phyloP scores from a whole-genome alignment of 345 rosid species.

The Excoecaria agallocha region DNA sequence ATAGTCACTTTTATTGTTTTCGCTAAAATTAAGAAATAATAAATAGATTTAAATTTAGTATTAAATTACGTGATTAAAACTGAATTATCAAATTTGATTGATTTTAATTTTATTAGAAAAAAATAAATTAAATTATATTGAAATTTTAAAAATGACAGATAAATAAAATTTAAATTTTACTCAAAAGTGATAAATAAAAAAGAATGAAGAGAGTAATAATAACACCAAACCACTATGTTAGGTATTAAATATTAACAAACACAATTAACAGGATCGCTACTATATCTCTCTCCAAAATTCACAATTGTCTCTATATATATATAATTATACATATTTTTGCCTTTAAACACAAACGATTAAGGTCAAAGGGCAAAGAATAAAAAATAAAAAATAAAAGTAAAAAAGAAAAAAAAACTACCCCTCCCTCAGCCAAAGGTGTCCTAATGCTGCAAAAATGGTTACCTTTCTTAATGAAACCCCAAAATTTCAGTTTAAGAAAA shows the following conservation, averaged over 20 bases:
- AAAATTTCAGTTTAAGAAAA: neutral
- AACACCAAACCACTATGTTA: neutral
- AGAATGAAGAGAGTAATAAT: neutral
- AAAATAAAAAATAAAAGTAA: neutral
- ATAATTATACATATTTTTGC: neutral
- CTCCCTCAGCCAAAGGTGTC: neutral
- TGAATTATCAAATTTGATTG: too few relatives aligned
- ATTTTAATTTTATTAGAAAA: too few relatives aligned
- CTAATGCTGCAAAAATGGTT: slow-evolving; percentile 20
- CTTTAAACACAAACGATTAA: neutral
- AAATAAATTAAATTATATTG: too few relatives aligned
- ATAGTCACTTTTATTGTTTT: too few relatives aligned
- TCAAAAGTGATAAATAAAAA: too few relatives aligned
- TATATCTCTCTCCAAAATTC: neutral
- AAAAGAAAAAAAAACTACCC: neutral
- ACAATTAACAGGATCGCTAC: neutral
- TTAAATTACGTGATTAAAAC: too few relatives aligned
- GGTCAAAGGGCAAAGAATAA: neutral
- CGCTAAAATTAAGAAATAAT: too few relatives aligned
- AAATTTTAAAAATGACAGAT: too few relatives aligned
- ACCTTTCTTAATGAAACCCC: neutral
- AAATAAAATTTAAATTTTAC: too few relatives aligned
- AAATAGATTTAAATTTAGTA: too few relatives aligned
- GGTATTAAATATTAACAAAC: neutral
- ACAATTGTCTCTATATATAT: neutral